Conservation (phyloP, 305 asterid genomes). For the Fraxinus angustifolia region DNA sequence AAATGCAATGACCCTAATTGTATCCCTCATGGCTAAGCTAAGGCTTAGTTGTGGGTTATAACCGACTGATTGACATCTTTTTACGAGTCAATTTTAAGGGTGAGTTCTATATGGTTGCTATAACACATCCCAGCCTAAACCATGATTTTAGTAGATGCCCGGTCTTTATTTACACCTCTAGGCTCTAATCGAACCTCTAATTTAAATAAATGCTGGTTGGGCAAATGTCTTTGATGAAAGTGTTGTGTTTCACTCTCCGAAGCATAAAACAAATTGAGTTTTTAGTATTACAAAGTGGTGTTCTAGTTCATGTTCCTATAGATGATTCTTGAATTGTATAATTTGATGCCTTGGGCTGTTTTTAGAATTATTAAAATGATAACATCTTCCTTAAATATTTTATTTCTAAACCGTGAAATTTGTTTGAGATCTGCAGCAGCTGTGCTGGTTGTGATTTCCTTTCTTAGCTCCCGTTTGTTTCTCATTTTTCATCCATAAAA, state of each 20-base stretch:
- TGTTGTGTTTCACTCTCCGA: not conserved
- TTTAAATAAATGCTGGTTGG: not conserved
- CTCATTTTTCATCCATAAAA: too few relatives aligned
- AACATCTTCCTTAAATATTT: not conserved
- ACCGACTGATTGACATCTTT: too few relatives aligned
- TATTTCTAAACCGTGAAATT: not conserved
- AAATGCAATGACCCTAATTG: not conserved
- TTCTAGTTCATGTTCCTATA: not conserved
- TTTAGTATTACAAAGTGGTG: too few relatives aligned
- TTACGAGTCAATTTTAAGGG: too few relatives aligned
- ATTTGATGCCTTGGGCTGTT: not conserved
- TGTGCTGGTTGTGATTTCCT: not conserved
- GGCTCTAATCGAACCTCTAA: not conserved
- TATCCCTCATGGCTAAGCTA: not conserved
- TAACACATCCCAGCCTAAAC: not conserved
- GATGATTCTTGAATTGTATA: not conserved
- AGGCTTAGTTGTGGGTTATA: not conserved
- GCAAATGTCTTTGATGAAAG: not conserved
- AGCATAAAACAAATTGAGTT: not conserved
- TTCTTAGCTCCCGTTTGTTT: not conserved
- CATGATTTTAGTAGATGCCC: not conserved
- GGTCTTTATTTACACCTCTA: not conserved
- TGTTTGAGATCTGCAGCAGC: constrained; percentile 4
- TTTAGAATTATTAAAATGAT: not conserved
- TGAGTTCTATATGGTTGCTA: too few relatives aligned